Evolutionary conservation across 2,329 filamentous ascomycete genomes (phyloP).

Genomic region (Aspergillus novoparasiticus): DNA sequence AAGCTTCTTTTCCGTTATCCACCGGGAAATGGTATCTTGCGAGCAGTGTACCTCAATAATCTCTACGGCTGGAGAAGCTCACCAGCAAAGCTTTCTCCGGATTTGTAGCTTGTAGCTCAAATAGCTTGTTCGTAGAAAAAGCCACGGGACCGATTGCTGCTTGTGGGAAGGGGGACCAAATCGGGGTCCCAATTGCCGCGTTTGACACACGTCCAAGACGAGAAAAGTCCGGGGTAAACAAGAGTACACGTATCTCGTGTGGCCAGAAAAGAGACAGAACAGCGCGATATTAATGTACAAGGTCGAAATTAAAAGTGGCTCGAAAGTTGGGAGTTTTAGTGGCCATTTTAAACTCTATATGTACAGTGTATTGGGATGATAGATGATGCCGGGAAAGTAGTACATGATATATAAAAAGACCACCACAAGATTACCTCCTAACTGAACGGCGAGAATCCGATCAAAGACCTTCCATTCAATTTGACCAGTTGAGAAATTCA

Average conservation of each 20-base stretch:
- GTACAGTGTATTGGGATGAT: constrained; percentile 31
- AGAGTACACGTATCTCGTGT: background rate
- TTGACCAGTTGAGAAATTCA: constrained; percentile 2
- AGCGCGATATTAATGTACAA: background rate
- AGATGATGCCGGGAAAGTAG: constrained; percentile 29
- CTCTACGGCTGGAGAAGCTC: background rate
- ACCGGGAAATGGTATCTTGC: background rate
- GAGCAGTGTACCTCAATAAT: background rate
- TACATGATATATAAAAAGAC: constrained; percentile 35
- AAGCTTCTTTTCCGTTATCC: constrained; percentile 1
- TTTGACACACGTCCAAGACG: no score
- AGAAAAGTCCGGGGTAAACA: constrained; percentile 7
- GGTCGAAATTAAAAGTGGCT: constrained; percentile 1
- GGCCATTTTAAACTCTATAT: constrained; percentile 35
- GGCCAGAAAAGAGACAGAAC: background rate
- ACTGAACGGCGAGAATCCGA: constrained; percentile 1
- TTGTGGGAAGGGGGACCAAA: background rate
- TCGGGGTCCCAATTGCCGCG: no score
- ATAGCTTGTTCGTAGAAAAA: background rate
- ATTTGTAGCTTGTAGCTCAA: background rate
- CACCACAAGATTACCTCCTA: constrained; percentile 27
- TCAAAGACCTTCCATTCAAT: background rate
- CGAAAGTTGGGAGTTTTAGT: constrained; percentile 17
- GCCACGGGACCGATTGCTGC: background rate
- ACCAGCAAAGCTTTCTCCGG: background rate